These are phyloP conservation scores for Ceratocystiopsis sp. DNA, from an alignment of 2,329 filamentous ascomycete genomes.

Conservation along the genomic window DNA sequence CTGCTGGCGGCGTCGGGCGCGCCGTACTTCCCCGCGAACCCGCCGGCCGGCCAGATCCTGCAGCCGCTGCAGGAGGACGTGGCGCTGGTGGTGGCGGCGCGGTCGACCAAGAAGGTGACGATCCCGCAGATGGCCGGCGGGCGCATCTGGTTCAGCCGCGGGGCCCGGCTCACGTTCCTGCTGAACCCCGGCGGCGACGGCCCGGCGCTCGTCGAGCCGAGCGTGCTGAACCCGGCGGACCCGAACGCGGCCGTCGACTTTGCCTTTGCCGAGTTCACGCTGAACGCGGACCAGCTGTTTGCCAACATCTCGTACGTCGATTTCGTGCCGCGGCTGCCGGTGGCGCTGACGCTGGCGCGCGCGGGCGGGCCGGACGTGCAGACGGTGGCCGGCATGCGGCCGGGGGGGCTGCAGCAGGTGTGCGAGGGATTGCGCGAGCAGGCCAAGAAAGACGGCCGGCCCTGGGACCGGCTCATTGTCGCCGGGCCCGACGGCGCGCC, in stretches of 20 bases:
- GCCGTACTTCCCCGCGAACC: conserved; percentile 46
- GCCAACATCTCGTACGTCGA: conserved; percentile 59
- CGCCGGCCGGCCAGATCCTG: conserved; percentile 24
- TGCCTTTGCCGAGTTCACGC: conserved; percentile 56
- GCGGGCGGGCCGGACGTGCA: conserved; percentile 19
- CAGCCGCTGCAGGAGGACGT: conserved; percentile 37
- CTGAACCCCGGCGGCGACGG: conserved; percentile 41
- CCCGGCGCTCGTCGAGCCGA: conserved; percentile 58
- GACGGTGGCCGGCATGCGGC: conserved; percentile 38
- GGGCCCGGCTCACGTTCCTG: conserved; percentile 42
- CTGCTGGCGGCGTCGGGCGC: conserved; percentile 52
- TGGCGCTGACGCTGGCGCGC: conserved; percentile 31
- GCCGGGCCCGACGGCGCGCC: conserved; percentile 7
- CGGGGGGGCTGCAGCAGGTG: conserved; percentile 38
- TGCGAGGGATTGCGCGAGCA: conserved; percentile 37
- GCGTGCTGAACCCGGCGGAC: conserved; percentile 48
- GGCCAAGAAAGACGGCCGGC: conserved; percentile 33
- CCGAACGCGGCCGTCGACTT: conserved; percentile 44
- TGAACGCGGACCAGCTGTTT: conserved; percentile 42
- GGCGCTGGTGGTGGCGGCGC: conserved; percentile 48
- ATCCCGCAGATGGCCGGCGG: conserved; percentile 56
- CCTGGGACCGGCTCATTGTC: conserved; percentile 43
- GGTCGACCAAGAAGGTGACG: conserved; percentile 38
- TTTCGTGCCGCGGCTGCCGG: conserved; percentile 39
- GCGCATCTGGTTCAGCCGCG: conserved; percentile 54